Percentiles rank a stretch among this genome's conserved stretches.
phyloP scores from a whole-genome alignment of 257 asterid genomes.

The Vinca minor region DNA sequence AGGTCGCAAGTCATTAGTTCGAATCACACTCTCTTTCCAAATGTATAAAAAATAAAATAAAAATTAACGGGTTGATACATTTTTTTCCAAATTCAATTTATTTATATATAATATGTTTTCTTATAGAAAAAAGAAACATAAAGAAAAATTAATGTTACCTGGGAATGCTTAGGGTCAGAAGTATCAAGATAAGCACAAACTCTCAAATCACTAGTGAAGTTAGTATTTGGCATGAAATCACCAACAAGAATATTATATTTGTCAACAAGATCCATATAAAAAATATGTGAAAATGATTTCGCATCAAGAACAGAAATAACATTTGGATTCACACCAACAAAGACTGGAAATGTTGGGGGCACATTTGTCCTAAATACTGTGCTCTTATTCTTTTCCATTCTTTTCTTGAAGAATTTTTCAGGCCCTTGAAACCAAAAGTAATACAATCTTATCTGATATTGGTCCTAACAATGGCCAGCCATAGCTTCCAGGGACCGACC shows the following conservation, averaged over 20 bases:
- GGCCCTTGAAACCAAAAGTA: conserved; percentile 76
- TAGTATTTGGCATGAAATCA: conserved; percentile 72
- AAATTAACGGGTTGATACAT: no score
- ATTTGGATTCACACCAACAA: conserved; percentile 54
- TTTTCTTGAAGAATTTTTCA: conserved; percentile 39
- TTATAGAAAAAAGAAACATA: no score
- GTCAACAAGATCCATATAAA: conserved; percentile 72
- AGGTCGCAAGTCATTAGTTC: no score
- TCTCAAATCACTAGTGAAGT: conserved; percentile 56
- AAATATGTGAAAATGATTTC: conserved; percentile 52
- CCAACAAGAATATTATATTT: conserved; percentile 66
- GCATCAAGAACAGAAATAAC: conserved; percentile 79
- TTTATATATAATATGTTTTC: no score
- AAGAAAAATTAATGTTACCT: no score
- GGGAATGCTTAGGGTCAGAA: conserved; percentile 49
- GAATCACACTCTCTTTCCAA: no score
- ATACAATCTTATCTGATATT: conserved; percentile 43
- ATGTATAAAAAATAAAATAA: no score
- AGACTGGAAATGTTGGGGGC: conserved; percentile 72
- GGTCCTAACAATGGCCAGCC: conserved; percentile 85
- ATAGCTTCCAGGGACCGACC: conserved; percentile 57
- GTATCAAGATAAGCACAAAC: conserved; percentile 86
- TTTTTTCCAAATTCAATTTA: no score
- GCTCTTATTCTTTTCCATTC: conserved; percentile 49
- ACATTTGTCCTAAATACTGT: conserved; percentile 73